Evolutionary conservation across 805 yeast species (phyloP), one percentile per base, ranked within the genome.

Genomic region (Wickerhamiella lipophila): DNA sequence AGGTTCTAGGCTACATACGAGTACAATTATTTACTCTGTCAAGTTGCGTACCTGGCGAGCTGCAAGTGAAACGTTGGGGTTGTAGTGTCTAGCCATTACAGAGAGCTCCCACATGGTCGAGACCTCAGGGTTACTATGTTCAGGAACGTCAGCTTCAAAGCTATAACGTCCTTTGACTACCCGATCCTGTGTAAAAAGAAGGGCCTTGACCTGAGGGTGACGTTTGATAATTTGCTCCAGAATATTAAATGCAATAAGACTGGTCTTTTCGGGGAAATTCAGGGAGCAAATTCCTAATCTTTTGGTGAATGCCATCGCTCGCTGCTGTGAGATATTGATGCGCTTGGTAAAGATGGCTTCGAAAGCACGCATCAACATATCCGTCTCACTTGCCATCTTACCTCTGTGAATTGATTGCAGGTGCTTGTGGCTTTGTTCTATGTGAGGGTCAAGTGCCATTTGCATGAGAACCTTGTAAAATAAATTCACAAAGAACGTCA

Each of bases 51-150:
- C 15, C 13, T 45, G 48, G 8, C 48, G 42, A 1, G 48, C 48
- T 23, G 29, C 27, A n/a, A 45, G 42, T 3, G 41, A 30, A n/a
- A 88, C 84, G 50, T 75, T 66, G 2, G 95, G 94, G 52, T 86
- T 76, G 61, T 84, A 92, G 64, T 92, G 97, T 53, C 78, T 76
- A 50, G 80, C 81, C 50, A 92, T 68, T 36, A 89, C 64, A 5
- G 79, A 79, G 47, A 79, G 77, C 60, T 92, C 98, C 95, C 95
- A 92, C 30, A 89, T 66, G 0, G 87, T 81, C 1, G 96, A 94
- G 15, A 89, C 92, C 39, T 81, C 89, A 1, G 94, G 75, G 59
- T 92, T 88, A 56, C 83, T 70, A 61, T 89, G 77, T 55, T 81
- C 84, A 9, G 84, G 77, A 42, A 76, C 79, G 47, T 75, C 75